These are phyloP conservation scores for Harrya chromipes DNA, from an alignment of 768 basidiomycete species.

Conservation along the genomic window DNA sequence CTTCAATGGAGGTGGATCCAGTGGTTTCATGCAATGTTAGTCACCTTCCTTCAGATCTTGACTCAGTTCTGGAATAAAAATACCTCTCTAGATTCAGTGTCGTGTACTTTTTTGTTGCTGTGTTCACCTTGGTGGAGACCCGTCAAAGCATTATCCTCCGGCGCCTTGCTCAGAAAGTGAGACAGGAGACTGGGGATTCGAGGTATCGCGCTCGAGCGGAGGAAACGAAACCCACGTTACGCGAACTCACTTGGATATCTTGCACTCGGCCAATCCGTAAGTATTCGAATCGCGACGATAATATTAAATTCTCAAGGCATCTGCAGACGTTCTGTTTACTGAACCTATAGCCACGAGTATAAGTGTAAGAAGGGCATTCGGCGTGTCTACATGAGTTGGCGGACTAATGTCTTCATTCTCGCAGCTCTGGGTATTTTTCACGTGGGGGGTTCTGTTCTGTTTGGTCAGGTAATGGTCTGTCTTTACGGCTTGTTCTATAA, in stretches of 20 bases:
- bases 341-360: slow-evolving; percentile 76
- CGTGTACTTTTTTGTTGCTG: slow-evolving; percentile 46
- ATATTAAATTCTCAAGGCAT: background rate
- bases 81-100: slow-evolving; percentile 44
- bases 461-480: slow-evolving; percentile 46
- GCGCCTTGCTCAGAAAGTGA: slow-evolving; percentile 53
- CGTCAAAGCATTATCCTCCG: slow-evolving; percentile 67
- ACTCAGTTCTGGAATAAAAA: background rate
- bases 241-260: slow-evolving; percentile 60
- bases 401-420: background rate
- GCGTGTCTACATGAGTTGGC: background rate
- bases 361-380: slow-evolving; percentile 44
- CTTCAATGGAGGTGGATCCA: slow-evolving; percentile 81
- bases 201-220: slow-evolving; percentile 63
- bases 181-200: slow-evolving; percentile 63
- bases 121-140: slow-evolving; percentile 66
- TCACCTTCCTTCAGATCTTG: slow-evolving; percentile 5
- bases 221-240: slow-evolving; percentile 53
- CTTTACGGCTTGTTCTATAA: background rate
- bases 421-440: slow-evolving; percentile 65
- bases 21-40: slow-evolving; percentile 69
- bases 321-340: slow-evolving; percentile 16
- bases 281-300: slow-evolving; percentile 23
- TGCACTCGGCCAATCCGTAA: slow-evolving; percentile 68
- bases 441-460: slow-evolving; percentile 71